A percentile compares a stretch with the other conserved stretches of the same genome.
These are phyloP conservation scores for Schizopora paradoxa DNA, from an alignment of 1,284 basidiomycete genomes.

Conservation along the genomic window DNA sequence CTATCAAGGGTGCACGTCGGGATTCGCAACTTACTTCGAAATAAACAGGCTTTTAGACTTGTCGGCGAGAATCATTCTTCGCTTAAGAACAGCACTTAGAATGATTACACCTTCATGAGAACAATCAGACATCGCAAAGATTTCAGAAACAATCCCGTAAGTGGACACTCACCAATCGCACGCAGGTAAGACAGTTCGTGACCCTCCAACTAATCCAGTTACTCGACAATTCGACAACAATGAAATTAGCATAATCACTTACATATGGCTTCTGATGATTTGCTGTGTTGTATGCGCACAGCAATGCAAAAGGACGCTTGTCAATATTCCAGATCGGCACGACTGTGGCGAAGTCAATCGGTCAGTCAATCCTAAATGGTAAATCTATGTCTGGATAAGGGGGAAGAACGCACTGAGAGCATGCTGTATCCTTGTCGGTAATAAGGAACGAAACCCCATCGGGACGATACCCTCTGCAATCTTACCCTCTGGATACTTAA, in stretches of 20 bases:
- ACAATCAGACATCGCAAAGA: slow-evolving; percentile 17
- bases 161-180: slow-evolving; percentile 56
- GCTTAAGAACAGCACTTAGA: slow-evolving; percentile 87
- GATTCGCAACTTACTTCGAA: slow-evolving; percentile 70
- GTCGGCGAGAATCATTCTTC: slow-evolving; percentile 91
- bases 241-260: slow-evolving; percentile 26
- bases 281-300: slow-evolving; percentile 86
- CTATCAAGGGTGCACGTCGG: too few species aligned
- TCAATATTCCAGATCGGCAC: slow-evolving; percentile 94
- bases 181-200: slow-evolving; percentile 91
- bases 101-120: slow-evolving; percentile 76
- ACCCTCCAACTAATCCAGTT: slow-evolving; percentile 63
- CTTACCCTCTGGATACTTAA: slow-evolving; percentile 75
- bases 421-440: slow-evolving; percentile 79
- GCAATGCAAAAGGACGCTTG: slow-evolving; percentile 86
- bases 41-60: slow-evolving; percentile 90
- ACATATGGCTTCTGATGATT: slow-evolving; percentile 78
- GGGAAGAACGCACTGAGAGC: slow-evolving; percentile 59
- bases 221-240: slow-evolving; percentile 7
- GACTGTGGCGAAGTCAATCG: slow-evolving; percentile 42
- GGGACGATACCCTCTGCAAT: slow-evolving; percentile 83
- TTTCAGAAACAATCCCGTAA: neutral
- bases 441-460: slow-evolving; percentile 67
- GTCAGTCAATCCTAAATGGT: slow-evolving; percentile 6
- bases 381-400: neutral